A percentile compares a stretch with the other conserved stretches of the same genome.
phyloP scores from a whole-genome alignment of 805 yeast genomes.

The Cyberlindnera nakhonratchasimensis region DNA sequence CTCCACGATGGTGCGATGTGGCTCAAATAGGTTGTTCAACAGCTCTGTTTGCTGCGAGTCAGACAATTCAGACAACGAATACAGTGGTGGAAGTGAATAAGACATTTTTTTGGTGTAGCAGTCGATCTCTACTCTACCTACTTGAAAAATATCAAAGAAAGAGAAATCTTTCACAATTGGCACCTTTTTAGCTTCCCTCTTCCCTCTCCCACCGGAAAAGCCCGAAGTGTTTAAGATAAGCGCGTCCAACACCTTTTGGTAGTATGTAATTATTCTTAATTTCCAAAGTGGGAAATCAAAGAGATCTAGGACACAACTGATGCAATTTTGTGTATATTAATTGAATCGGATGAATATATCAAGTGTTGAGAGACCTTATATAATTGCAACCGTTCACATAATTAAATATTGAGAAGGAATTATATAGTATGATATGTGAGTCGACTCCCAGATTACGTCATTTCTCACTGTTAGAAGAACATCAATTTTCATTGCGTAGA shows the following conservation, averaged over 20 bases:
- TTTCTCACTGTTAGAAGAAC: too few relatives aligned
- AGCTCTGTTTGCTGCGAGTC: constrained; percentile 34
- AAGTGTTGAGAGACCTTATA: too few relatives aligned
- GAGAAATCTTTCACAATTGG: neutral
- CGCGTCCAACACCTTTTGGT: too few relatives aligned
- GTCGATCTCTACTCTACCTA: neutral
- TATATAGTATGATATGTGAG: too few relatives aligned
- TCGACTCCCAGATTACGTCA: too few relatives aligned
- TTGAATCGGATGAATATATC: too few relatives aligned
- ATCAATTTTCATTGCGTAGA: too few relatives aligned
- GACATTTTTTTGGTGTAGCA: constrained; percentile 8
- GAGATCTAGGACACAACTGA: too few relatives aligned
- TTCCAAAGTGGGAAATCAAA: constrained; percentile 2
- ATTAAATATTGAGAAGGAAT: too few relatives aligned
- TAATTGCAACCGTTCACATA: too few relatives aligned
- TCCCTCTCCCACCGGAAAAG: neutral
- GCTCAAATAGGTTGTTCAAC: constrained; percentile 35
- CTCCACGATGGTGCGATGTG: constrained; percentile 20
- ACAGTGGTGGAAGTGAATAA: constrained; percentile 31
- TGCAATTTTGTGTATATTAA: too few relatives aligned
- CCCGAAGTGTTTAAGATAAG: constrained; percentile 1
- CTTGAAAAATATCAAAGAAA: neutral
- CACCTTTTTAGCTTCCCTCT: too few relatives aligned
- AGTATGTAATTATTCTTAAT: neutral
- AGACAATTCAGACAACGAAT: constrained; percentile 27